phyloP scores from a whole-genome alignment of 345 rosid species.

The Salix viminalis region DNA sequence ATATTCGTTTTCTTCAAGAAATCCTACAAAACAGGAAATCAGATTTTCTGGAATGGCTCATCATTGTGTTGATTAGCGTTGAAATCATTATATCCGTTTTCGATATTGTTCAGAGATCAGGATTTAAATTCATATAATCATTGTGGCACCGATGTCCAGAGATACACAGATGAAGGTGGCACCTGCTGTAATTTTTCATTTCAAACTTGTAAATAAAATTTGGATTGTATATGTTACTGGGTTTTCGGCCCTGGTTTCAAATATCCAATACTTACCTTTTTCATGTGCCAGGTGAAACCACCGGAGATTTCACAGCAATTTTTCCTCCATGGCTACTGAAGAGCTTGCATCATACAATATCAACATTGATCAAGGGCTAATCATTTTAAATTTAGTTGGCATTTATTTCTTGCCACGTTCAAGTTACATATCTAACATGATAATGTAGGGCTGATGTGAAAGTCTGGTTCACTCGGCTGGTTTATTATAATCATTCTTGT shows the following conservation, averaged over 20 bases:
- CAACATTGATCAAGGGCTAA: too few relatives aligned
- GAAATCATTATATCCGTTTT: slow-evolving; percentile 71
- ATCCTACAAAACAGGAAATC: slow-evolving; percentile 75
- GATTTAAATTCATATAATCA: slow-evolving; percentile 19
- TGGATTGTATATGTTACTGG: background rate
- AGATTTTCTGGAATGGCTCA: slow-evolving; percentile 91
- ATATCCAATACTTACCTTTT: background rate
- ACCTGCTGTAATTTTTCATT: background rate
- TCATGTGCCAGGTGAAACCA: background rate
- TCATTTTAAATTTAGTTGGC: background rate
- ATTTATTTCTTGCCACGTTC: background rate
- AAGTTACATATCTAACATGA: background rate
- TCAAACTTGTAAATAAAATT: background rate
- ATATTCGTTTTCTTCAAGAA: slow-evolving; percentile 67
- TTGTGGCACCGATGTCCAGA: background rate
- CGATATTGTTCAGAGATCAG: slow-evolving; percentile 47
- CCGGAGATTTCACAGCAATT: background rate
- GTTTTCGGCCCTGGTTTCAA: background rate
- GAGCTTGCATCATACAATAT: too few relatives aligned
- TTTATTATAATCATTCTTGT: background rate
- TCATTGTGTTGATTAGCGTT: slow-evolving; percentile 71
- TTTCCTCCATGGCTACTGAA: background rate
- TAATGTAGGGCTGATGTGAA: too few relatives aligned
- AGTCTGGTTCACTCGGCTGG: background rate
- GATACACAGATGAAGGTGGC: too few relatives aligned